Base-by-base conservation (phyloP, 805 yeast species). In the Maudiozyma saulgeensis region DNA sequence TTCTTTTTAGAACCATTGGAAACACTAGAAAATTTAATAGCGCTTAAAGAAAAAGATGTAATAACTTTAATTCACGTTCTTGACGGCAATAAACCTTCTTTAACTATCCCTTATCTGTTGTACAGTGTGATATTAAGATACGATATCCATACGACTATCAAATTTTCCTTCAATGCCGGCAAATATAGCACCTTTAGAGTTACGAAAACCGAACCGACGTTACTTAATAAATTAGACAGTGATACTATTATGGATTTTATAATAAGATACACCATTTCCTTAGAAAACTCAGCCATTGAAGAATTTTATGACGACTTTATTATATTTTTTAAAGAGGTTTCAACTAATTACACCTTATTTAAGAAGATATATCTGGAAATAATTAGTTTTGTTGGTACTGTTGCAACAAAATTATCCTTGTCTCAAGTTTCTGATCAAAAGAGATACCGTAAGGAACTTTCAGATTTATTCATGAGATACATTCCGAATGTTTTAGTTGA, bases 31-130 rank as follows among this genome's bases (percentile, higher is more conserved):
- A 74, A 81, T 7, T 64, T 90, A 51, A 73, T 87, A 16, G 62
- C 62, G 16, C 58, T 66, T 11, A 66, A 64, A 19, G 53, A 53
- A 4, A 56, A 57, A 16, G 56, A 62, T 26, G 53, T 59, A 5
- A 56, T 56, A 25, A 55, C 63, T 7, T 57, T 76, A 6, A 69
- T 80, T 12, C 88, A 86, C 62, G 82, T 85, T 2, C 68, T 90
- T 45, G 96, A 90, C 66, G 91, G 93, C 0, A 84, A 95, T 7
- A 78, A 86, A 54, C 85, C 95, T 0, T 85, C 81, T 49, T 58
- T 78, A 5, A 84, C 95, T 0, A 68, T 88, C 13, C 90, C 95
- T 0, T 75, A 78, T 56, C 68, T 89, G 4, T 71, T 87, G 55
- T 73, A 77, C 35, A 59, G 67, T 18, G 48, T 64, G 13, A 55